phyloP scores from a whole-genome alignment of 441 rosid genomes.

The Syzygium syzygioides region DNA sequence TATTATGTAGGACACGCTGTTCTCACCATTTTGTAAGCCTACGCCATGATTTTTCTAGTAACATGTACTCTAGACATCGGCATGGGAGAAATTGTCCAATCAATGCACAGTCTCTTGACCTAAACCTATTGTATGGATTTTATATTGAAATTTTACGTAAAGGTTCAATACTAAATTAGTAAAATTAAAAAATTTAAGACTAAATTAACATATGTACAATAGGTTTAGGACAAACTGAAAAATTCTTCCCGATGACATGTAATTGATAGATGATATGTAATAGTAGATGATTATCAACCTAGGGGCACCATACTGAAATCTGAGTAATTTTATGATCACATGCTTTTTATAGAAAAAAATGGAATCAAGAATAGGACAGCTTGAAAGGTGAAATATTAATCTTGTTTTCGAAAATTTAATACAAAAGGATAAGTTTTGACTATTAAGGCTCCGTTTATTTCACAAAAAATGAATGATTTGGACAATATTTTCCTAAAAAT shows the following conservation, averaged over 20 bases:
- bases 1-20: neutral
- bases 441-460: neutral
- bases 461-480: no score
- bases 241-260: fast-evolving
- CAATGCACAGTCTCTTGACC: no score
- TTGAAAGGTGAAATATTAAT: neutral
- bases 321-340: neutral
- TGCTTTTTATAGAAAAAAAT: neutral
- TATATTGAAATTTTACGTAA: no score
- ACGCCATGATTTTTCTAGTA: neutral
- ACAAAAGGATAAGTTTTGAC: neutral
- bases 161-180: no score
- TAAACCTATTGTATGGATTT: no score
- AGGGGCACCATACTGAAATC: fast-evolving
- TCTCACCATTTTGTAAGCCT: neutral
- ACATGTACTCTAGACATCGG: neutral
- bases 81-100: no score
- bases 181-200: no score
- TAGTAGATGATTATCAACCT: neutral
- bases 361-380: neutral
- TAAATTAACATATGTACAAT: no score
- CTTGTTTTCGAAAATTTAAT: neutral
- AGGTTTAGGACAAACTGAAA: no score
- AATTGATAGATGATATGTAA: neutral
- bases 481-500: no score